These are phyloP conservation scores for Mortierella claussenii DNA, from an alignment of 192 early-diverging fungal species.

Conservation along the genomic window DNA sequence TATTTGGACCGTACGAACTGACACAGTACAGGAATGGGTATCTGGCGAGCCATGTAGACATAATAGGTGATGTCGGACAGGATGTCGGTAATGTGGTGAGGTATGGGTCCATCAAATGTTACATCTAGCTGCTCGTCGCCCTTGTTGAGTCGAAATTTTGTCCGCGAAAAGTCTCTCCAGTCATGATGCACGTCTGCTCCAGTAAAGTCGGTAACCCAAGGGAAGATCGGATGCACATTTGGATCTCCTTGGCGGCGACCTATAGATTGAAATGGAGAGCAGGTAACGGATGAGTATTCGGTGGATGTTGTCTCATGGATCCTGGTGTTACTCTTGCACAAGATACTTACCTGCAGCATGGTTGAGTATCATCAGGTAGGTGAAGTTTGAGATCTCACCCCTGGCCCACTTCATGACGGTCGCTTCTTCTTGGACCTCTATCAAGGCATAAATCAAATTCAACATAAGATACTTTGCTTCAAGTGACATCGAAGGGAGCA, in stretches of 20 bases:
- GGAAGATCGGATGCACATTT: conserved; percentile 75
- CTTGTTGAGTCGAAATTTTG: conserved; percentile 76
- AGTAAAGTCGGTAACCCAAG: conserved; percentile 78
- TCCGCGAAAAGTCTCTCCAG: conserved; percentile 71
- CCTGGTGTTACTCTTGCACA: too few species aligned
- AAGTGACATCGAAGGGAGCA: too few species aligned
- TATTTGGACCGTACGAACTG: conserved; percentile 76
- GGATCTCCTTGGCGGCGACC: conserved; percentile 71
- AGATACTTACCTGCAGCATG: conserved; percentile 74
- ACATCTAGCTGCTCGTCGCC: conserved; percentile 78
- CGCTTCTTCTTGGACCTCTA: conserved; percentile 59
- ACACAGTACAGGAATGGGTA: conserved; percentile 70
- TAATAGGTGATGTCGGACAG: conserved; percentile 77
- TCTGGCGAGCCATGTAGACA: conserved; percentile 72
- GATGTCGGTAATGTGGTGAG: conserved; percentile 77
- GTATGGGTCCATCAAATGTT: conserved; percentile 71
- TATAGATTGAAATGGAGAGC: conserved; percentile 19
- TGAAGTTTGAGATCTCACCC: conserved; percentile 91
- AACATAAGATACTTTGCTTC: neutral
- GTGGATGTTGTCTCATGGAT: too few species aligned
- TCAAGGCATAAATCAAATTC: neutral
- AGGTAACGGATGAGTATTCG: too few species aligned
- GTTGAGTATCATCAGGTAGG: conserved; percentile 94
- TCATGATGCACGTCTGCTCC: conserved; percentile 56
- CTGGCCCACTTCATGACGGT: conserved; percentile 76